These are phyloP conservation scores for Phytophthora capsici DNA, from an alignment of 352 stramenopile genomes.

Conservation along the genomic window DNA sequence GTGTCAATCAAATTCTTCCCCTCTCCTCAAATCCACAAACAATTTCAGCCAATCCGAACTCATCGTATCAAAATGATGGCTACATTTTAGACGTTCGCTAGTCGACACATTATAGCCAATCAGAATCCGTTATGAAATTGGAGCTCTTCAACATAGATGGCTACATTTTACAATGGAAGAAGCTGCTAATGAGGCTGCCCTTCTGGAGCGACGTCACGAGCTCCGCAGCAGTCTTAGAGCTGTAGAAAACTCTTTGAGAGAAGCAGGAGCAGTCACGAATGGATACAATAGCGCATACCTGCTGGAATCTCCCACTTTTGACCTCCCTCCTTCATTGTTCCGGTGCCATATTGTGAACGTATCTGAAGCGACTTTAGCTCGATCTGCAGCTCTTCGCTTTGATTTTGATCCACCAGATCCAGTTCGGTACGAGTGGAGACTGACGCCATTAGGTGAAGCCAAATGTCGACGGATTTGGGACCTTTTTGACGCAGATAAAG, in stretches of 20 bases:
- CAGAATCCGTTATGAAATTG: background rate
- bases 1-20: conserved; percentile 21
- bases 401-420: conserved; percentile 56
- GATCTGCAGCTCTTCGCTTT: conserved; percentile 37
- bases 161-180: conserved; percentile 23
- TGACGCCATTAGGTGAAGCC: conserved; percentile 47
- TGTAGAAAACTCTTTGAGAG: conserved; percentile 49
- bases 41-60: conserved; percentile 1
- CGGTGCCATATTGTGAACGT: conserved; percentile 23
- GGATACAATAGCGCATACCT: conserved; percentile 66
- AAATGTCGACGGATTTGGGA: conserved; percentile 62
- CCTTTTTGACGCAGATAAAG: conserved; percentile 59
- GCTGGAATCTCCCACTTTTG: conserved; percentile 39
- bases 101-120: too few species aligned
- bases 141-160: background rate
- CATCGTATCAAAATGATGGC: background rate
- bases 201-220: conserved; percentile 49
- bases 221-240: conserved; percentile 45
- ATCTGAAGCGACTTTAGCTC: conserved; percentile 17
- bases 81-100: too few species aligned
- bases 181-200: conserved; percentile 34
- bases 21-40: conserved; percentile 12
- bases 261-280: conserved; percentile 53
- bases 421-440: conserved; percentile 39
- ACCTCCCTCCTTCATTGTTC: conserved; percentile 42